phyloP scores from a whole-genome alignment of 768 basidiomycete genomes.

The Cyclocybe aegerita region DNA sequence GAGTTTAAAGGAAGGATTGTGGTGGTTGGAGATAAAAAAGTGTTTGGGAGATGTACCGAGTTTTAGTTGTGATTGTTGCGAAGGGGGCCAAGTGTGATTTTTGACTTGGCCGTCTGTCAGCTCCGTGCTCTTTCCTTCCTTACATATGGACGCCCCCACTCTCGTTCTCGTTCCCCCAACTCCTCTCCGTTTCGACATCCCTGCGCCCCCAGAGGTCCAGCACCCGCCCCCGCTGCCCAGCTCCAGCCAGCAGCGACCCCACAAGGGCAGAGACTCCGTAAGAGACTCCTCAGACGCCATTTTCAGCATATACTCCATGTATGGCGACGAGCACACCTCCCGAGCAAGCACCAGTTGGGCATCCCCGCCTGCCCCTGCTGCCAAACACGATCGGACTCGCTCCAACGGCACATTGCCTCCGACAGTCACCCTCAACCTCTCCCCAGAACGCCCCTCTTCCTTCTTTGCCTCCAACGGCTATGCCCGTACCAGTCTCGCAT shows the following conservation, averaged over 20 bases:
- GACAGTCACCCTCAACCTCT: constrained; percentile 32
- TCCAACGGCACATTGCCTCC: constrained; percentile 19
- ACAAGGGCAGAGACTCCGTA: constrained; percentile 13
- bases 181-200: constrained; percentile 22
- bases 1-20: too few species aligned
- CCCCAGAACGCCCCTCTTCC: constrained; percentile 27
- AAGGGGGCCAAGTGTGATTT: constrained; percentile 6
- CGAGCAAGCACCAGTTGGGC: constrained; percentile 43
- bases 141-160: constrained; percentile 36
- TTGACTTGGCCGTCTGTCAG: constrained; percentile 8
- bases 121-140: constrained; percentile 2
- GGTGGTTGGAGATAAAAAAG: too few species aligned
- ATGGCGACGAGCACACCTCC: constrained; percentile 53
- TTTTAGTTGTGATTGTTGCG: constrained; percentile 1
- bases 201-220: constrained; percentile 18
- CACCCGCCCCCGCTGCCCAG: constrained; percentile 17
- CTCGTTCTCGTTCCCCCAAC: constrained; percentile 36
- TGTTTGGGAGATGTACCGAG: too few species aligned
- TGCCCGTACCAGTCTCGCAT: constrained; percentile 30
- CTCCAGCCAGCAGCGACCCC: constrained; percentile 30
- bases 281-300: constrained; percentile 68
- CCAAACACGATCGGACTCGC: constrained; percentile 27
- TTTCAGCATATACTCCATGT: constrained; percentile 87
- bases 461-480: constrained; percentile 22
- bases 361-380: constrained; percentile 12